Evolutionary conservation across 495 filamentous ascomycete species (phyloP).

Genomic region (Lasiosphaeris hirsuta): DNA sequence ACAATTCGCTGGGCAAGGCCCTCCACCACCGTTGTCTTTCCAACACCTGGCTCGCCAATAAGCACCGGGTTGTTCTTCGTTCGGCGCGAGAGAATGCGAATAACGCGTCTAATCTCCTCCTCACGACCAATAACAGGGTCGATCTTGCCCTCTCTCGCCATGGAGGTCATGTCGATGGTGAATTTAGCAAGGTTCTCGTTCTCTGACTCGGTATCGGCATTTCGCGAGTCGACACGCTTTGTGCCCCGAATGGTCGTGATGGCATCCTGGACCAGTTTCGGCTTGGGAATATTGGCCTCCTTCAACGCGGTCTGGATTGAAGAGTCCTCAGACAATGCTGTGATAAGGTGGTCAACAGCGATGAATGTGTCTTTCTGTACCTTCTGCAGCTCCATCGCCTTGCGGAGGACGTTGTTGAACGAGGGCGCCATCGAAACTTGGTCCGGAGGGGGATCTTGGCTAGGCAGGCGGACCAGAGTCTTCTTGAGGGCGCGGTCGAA

Average conservation of each 20-base stretch:
- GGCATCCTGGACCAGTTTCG: constrained; percentile 83
- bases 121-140: constrained; percentile 97
- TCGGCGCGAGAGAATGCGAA: constrained; percentile 86
- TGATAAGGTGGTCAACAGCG: constrained; percentile 90
- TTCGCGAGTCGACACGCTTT: constrained; percentile 88
- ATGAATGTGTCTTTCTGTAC: constrained; percentile 94
- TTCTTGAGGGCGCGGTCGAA: constrained; percentile 90
- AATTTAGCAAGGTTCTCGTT: constrained; percentile 95
- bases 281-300: constrained; percentile 87
- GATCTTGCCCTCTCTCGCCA: constrained; percentile 94
- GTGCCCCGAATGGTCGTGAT: constrained; percentile 88
- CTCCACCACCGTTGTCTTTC: constrained; percentile 97
- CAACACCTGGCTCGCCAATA: constrained; percentile 92
- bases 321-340: constrained; percentile 72
- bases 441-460: constrained; percentile 92
- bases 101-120: constrained; percentile 91
- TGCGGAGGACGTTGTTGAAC: constrained; percentile 75
- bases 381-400: constrained; percentile 86
- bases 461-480: constrained; percentile 81
- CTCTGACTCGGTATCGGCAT: constrained; percentile 84
- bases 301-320: constrained; percentile 68
- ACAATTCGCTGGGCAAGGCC: constrained; percentile 94
- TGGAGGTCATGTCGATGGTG: constrained; percentile 93
- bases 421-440: constrained; percentile 72
- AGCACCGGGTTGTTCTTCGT: constrained; percentile 99